These are phyloP conservation scores for Sporisorium scitamineum DNA, from an alignment of 1,284 basidiomycete genomes.

Conservation along the genomic window DNA sequence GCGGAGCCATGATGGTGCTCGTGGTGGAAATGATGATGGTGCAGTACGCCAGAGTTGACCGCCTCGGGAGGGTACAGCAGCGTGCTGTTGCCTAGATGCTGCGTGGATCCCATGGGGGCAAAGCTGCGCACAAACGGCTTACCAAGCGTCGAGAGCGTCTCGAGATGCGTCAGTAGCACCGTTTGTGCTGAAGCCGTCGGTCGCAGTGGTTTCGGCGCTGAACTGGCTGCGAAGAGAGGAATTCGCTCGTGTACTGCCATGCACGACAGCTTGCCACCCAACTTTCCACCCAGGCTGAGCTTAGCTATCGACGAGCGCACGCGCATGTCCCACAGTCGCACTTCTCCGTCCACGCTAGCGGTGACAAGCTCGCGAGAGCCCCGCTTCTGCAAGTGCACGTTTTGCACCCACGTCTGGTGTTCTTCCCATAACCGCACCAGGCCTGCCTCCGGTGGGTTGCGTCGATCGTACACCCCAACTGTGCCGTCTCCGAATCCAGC, in stretches of 20 bases:
- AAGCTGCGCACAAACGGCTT: constrained; percentile 46
- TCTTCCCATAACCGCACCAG: constrained; percentile 82
- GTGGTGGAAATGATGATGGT: constrained; percentile 22
- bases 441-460: constrained; percentile 85
- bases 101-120: constrained; percentile 33
- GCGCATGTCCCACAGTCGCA: constrained; percentile 92
- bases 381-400: constrained; percentile 85
- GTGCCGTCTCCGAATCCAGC: constrained; percentile 94
- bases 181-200: constrained; percentile 38
- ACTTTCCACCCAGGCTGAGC: constrained; percentile 73
- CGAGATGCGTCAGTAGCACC: constrained; percentile 52
- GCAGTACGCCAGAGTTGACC: constrained; percentile 31
- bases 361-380: constrained; percentile 83
- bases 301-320: constrained; percentile 79
- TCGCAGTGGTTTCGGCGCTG: constrained; percentile 41
- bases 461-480: constrained; percentile 90
- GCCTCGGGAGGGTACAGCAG: constrained; percentile 34
- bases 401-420: constrained; percentile 91
- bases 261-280: constrained; percentile 74
- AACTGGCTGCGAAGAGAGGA: constrained; percentile 80
- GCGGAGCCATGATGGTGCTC: constrained; percentile 9
- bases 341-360: constrained; percentile 91
- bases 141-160: constrained; percentile 36
- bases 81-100: constrained; percentile 39
- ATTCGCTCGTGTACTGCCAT: constrained; percentile 89